Base-by-base conservation (phyloP, 441 rosid species). In the Adansonia rubrostipa region DNA sequence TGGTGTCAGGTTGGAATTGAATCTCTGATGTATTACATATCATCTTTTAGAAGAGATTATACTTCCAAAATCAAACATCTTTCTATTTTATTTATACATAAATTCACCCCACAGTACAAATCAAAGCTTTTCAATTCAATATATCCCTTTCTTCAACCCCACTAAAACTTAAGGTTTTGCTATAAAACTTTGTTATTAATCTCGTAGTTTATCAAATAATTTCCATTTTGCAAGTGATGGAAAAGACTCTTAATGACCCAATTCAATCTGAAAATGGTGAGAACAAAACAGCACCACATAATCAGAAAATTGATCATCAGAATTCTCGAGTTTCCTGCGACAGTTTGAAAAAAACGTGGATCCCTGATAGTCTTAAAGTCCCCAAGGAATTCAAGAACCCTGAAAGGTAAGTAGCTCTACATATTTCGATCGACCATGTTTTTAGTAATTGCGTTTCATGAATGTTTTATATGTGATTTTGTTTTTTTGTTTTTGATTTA, bases 351-450 rank as follows among this genome's bases (percentile, higher is more conserved):
- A 92, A 87, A 77, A 74, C 82, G 28, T 45, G 56, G 51, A 89
- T 93, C 48, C 98, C 93, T 0, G 96, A 88, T 82, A 92, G 85
- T 13, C 89, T 94, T 48, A 83, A 85, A 69, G 87, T 92, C 44
- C 96, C 97, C 19, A 80, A 88, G 80, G 93, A 95, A 14, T 92
- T 90, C 48, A 90, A 89, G 83, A 83, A 88, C 82, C 94, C 33
- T 1, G 96, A 92, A 87, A 92, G 96, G 93, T 79, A 82, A 8
- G 54, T 13, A 10, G 2, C 36, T 40, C 28, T 17, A 56, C 20
- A 14, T n/a, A 0, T 33, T 19, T 42, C 1, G 57, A 13, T 48
- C n/a, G 33, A 28, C 33, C 33, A 33, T 48, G 33, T 17, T 22
- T 13, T 0, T 1, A 63, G 2, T 33, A n/a, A 0, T 40, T 14